These are phyloP conservation scores for Clitopilus passeckerianus DNA, from an alignment of 768 basidiomycete species.

Conservation along the genomic window DNA sequence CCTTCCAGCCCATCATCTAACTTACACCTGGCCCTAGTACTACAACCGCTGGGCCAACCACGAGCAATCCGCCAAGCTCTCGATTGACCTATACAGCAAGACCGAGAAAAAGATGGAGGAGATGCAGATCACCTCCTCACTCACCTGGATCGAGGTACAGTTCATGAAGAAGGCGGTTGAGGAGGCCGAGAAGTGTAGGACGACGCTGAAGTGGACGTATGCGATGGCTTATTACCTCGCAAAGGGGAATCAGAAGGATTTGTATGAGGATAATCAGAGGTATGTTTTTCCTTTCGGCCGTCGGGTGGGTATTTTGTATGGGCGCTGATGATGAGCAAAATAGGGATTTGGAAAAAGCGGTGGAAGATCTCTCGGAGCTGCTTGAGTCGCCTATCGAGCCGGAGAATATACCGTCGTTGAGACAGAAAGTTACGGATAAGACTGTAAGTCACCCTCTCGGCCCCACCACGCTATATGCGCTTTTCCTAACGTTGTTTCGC, in stretches of 20 bases:
- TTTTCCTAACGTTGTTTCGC: neutral
- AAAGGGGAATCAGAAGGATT: conserved; percentile 85
- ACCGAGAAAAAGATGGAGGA: conserved; percentile 99
- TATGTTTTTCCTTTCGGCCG: conserved; percentile 21
- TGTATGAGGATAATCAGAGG: conserved; percentile 98
- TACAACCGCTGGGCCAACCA: conserved; percentile 99
- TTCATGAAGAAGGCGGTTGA: conserved; percentile 99
- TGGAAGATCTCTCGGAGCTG: conserved; percentile 91
- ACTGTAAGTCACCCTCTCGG: conserved; percentile 53
- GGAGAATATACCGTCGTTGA: conserved; percentile 72
- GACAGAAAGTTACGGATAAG: conserved; percentile 95
- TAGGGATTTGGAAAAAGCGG: conserved; percentile 91
- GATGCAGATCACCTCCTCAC: conserved; percentile 87
- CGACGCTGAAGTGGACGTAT: conserved; percentile 98
- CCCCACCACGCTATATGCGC: neutral
- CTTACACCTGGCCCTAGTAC: conserved; percentile 50
- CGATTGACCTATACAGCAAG: conserved; percentile 85
- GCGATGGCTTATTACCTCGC: conserved; percentile 98
- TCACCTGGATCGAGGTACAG: conserved; percentile 99
- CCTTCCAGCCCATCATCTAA: neutral
- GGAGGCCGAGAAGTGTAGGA: conserved; percentile 82
- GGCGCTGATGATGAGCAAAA: neutral
- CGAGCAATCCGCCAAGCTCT: conserved; percentile 97
- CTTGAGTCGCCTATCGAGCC: conserved; percentile 89
- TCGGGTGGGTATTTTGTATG: no score